Base-by-base conservation (phyloP, 225 moss, liverwort and hornwort genomes). In the Takakia lepidozioides region DNA sequence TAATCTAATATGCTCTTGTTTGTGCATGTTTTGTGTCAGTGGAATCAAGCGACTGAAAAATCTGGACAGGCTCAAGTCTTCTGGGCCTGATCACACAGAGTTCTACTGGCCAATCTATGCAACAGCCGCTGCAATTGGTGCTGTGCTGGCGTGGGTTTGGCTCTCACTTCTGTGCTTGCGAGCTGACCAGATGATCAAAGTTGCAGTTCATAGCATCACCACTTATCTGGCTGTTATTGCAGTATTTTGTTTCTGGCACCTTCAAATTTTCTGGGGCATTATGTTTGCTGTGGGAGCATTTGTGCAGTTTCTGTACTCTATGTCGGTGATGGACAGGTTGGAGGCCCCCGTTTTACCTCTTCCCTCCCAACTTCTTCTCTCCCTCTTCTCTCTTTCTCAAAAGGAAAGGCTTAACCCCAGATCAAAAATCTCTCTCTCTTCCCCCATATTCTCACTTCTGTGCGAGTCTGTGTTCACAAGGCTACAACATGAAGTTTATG, bases 321-420 rank as follows among this genome's bases (percentile, higher is more conserved):
- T 75, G 49, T 75, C 74, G 27, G 74, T 75, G 9, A 75, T 69
- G 69, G 74, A 75, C 69, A 65, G 74, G 74, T 75, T 53, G 14
- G 28, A 21, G 0, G 11, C 7, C 14, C 19, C 36, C 7, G 1
- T 1, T 7, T 8, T 13, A 32, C 32, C 32, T 32, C 11, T 32
- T 32, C 32, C 32, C 26, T 47, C 38, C 20, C 34, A 13, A 11
- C 20, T 14, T 47, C 19, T 1, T 47, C 28, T n/a, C 6, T 2
- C 30, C 9, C 24, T 11, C 43, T 25, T 18, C 0, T 29, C 3
- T 20, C 13, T 37, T 9, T 37, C 36, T 37, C 9, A 9, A 37
- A 13, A n/a, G n/a, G n/a, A n/a, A n/a, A n/a, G n/a, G n/a, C n/a
- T n/a, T n/a, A n/a, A n/a, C n/a, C n/a, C n/a, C n/a, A n/a, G n/a